Evolutionary conservation across 257 asterid species (phyloP), one percentile per base, ranked within the genome.

Genomic region (Sherardia arvensis): DNA sequence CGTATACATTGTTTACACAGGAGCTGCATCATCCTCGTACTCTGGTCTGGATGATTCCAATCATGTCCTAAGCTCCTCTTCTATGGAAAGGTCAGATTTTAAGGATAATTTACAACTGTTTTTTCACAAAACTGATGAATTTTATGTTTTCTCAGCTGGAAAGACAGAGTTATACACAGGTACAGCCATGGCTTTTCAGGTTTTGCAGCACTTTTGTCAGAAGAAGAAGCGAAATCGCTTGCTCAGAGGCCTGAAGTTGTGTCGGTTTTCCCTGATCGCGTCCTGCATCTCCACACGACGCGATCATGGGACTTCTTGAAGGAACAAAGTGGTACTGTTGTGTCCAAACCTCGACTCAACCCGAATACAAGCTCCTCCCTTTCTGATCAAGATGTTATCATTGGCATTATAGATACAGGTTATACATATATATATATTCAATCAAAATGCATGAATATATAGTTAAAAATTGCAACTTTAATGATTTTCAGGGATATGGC

Each of bases 1-100:
- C 17, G 79, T 91, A 21, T 91, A 84, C 48, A 86, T 88, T 60
- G 98, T 88, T 18, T 91, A 91, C 71, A 86, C 89, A 89, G 98
- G 98, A 27, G 81, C 91, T 69, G 78, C 86, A 0, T 14, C 17
- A 6, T 43, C 51, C 7, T 5, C 51, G 4, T 66, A 58, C 4
- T 40, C 76, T 11, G 76, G 77, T 8, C 65, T 69, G 29, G 47
- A 67, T 4, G 21, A 43, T 54, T 90, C 71, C 27, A 65, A 73
- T 59, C 81, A 77, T 51, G 84, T 91, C 61, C 61, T 88, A 32
- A 68, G 28, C 73, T 69, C 82, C 73, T 71, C 81, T 34, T 67
- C 88, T 71, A 56, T 68, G 21, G 69, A 53, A 81, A 84, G 96
- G 98, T 59, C 25, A 61, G 10, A n/a, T 49, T 49, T 20, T 20